These are phyloP conservation scores for Ophidiomyces ophidiicola DNA, from an alignment of 2,329 filamentous ascomycete genomes.

Conservation along the genomic window DNA sequence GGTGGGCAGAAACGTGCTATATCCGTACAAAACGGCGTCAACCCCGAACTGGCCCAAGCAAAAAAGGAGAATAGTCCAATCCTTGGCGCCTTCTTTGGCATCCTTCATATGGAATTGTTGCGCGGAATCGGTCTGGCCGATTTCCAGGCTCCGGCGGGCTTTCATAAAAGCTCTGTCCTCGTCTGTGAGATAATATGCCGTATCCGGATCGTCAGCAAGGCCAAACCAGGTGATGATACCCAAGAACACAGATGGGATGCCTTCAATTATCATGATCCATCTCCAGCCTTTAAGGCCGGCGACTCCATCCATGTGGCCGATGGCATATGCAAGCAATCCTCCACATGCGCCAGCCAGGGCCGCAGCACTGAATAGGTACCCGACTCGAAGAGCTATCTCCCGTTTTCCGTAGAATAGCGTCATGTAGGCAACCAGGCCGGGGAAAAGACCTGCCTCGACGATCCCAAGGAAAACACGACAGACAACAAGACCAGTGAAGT, in stretches of 20 bases:
- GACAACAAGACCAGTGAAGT: slow-evolving; percentile 53
- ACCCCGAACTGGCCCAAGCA: slow-evolving; percentile 57
- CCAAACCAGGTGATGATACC: slow-evolving; percentile 46
- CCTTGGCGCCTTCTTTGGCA: slow-evolving; percentile 53
- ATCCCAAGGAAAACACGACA: slow-evolving; percentile 56
- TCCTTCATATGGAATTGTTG: slow-evolving; percentile 49
- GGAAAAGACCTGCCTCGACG: slow-evolving; percentile 59
- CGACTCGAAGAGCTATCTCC: slow-evolving; percentile 59
- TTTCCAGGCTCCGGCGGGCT: slow-evolving; percentile 39
- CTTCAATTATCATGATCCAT: slow-evolving; percentile 53
- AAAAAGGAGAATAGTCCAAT: slow-evolving; percentile 67
- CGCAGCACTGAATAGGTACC: slow-evolving; percentile 53
- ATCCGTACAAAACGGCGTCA: slow-evolving; percentile 68
- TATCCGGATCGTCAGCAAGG: slow-evolving; percentile 55
- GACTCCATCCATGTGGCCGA: slow-evolving; percentile 59
- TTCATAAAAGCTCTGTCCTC: slow-evolving; percentile 50
- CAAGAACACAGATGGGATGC: slow-evolving; percentile 44
- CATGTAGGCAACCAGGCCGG: slow-evolving; percentile 55
- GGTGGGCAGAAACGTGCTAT: slow-evolving; percentile 64
- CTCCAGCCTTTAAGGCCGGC: slow-evolving; percentile 56
- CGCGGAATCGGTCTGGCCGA: slow-evolving; percentile 38
- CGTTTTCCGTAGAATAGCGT: slow-evolving; percentile 65
- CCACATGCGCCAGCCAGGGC: slow-evolving; percentile 61
- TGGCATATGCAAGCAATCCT: slow-evolving; percentile 60
- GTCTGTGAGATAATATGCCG: slow-evolving; percentile 47